Evolutionary conservation across 305 asterid species (phyloP).

Genomic region (Galium porrigens): DNA sequence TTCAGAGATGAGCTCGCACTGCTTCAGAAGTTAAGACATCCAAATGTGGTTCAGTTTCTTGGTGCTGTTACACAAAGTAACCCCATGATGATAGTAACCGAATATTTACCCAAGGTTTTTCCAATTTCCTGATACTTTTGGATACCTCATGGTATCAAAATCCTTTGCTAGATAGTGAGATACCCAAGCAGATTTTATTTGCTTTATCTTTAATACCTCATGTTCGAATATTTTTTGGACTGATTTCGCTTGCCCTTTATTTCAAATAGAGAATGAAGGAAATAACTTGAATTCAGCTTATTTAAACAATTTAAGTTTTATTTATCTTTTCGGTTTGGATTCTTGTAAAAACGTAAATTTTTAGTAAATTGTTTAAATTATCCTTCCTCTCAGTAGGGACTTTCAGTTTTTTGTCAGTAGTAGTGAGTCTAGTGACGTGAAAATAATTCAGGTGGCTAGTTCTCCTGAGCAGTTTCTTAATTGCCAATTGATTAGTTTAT

Average conservation of each 20-base stretch:
- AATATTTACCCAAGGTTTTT: constrained; percentile 77
- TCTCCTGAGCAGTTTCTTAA: not conserved
- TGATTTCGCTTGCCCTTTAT: not conserved
- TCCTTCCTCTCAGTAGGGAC: not conserved
- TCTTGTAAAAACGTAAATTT: not conserved
- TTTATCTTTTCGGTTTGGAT: not conserved
- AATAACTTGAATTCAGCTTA: not conserved
- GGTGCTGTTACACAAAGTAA: constrained; percentile 92
- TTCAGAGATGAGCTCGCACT: constrained; percentile 77
- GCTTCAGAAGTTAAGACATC: constrained; percentile 87
- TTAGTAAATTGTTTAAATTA: not conserved
- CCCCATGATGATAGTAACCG: constrained; percentile 98
- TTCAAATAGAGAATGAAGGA: not conserved
- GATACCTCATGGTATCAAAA: not conserved
- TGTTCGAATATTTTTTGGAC: not conserved
- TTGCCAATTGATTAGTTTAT: not conserved
- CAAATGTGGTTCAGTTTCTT: constrained; percentile 88
- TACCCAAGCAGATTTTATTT: not conserved
- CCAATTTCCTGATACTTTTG: not conserved
- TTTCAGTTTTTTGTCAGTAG: not conserved
- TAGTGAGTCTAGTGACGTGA: not conserved
- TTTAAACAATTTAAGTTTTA: not conserved
- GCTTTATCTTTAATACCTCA: not conserved
- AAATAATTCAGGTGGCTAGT: not conserved
- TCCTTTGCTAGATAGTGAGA: not conserved